These are phyloP conservation scores for Tylopilus sp. DNA, from an alignment of 768 basidiomycete genomes.

Conservation along the genomic window DNA sequence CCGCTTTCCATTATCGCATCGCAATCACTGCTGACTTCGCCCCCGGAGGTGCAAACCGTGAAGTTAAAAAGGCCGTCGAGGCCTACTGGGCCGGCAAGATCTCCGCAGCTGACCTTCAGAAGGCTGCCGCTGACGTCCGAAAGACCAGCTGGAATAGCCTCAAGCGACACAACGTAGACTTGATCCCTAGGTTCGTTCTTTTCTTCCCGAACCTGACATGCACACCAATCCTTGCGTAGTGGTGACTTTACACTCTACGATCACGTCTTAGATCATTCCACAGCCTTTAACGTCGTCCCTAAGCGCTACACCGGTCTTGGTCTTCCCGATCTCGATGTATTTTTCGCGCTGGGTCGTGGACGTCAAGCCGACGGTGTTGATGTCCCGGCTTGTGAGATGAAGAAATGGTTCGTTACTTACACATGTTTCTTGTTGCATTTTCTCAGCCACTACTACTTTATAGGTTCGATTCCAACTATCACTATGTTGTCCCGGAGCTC, in stretches of 20 bases:
- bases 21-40: slow-evolving; percentile 1
- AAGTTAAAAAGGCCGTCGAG: slow-evolving; percentile 97
- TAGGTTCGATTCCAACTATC: slow-evolving; percentile 99
- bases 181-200: slow-evolving; percentile 76
- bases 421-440: not conserved
- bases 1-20: not conserved
- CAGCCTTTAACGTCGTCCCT: slow-evolving; percentile 95
- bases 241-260: slow-evolving; percentile 99
- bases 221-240: slow-evolving; percentile 43
- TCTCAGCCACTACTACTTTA: slow-evolving; percentile 1
- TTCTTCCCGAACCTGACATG: slow-evolving; percentile 2
- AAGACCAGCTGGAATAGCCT: slow-evolving; percentile 85
- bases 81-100: slow-evolving; percentile 96
- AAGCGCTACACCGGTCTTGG: slow-evolving; percentile 87
- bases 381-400: slow-evolving; percentile 98
- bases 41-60: slow-evolving; percentile 78
- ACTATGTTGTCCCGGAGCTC: slow-evolving; percentile 97
- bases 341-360: slow-evolving; percentile 99
- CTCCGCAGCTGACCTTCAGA: slow-evolving; percentile 82
- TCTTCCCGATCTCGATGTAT: slow-evolving; percentile 88
- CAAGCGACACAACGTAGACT: slow-evolving; percentile 83
- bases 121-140: slow-evolving; percentile 82
- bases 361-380: slow-evolving; percentile 93
- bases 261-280: slow-evolving; percentile 96
- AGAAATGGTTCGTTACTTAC: slow-evolving; percentile 79